Percentiles rank a stretch among this genome's conserved stretches.
Evolutionary conservation across 2,329 filamentous ascomycete species (phyloP).

Genomic region (Claviceps sp.): DNA sequence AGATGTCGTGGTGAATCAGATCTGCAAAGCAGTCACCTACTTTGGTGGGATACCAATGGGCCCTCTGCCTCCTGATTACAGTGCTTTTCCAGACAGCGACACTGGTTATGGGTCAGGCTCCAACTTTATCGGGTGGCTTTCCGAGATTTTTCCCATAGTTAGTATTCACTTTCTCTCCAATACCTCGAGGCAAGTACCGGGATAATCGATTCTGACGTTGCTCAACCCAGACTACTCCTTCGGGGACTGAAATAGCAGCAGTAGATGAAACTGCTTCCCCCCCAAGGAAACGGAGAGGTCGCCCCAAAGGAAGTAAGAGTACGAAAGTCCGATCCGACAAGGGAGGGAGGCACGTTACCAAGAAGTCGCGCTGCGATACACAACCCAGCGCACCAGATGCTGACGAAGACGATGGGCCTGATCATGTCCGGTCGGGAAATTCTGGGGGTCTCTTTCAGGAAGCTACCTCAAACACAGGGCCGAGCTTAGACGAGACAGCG

Average conservation of each 20-base stretch:
- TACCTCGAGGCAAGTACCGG: background rate
- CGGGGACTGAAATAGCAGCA: background rate
- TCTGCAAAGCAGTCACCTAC: slow-evolving; percentile 49
- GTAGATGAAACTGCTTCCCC: slow-evolving; percentile 1
- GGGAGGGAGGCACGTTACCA: slow-evolving; percentile 4
- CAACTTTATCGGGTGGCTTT: slow-evolving; percentile 47
- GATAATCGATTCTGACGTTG: background rate
- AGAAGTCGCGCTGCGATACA: background rate
- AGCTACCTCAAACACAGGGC: background rate
- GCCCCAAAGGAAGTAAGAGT: slow-evolving; percentile 40
- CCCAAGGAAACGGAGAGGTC: slow-evolving; percentile 33
- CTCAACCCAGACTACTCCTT: background rate
- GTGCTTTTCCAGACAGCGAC: slow-evolving; percentile 39
- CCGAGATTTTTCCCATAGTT: slow-evolving; percentile 39
- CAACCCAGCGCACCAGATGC: background rate
- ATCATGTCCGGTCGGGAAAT: background rate
- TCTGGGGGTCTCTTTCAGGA: background rate
- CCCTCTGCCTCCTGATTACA: slow-evolving; percentile 35
- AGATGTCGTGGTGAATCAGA: slow-evolving; percentile 43
- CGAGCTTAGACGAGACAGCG: background rate
- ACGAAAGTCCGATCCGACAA: slow-evolving; percentile 14
- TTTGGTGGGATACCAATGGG: slow-evolving; percentile 47
- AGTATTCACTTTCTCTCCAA: background rate
- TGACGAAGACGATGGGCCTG: background rate
- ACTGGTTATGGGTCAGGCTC: slow-evolving; percentile 43